Evolutionary conservation across 768 basidiomycete species (phyloP).

Genomic region (Zangia roseola): DNA sequence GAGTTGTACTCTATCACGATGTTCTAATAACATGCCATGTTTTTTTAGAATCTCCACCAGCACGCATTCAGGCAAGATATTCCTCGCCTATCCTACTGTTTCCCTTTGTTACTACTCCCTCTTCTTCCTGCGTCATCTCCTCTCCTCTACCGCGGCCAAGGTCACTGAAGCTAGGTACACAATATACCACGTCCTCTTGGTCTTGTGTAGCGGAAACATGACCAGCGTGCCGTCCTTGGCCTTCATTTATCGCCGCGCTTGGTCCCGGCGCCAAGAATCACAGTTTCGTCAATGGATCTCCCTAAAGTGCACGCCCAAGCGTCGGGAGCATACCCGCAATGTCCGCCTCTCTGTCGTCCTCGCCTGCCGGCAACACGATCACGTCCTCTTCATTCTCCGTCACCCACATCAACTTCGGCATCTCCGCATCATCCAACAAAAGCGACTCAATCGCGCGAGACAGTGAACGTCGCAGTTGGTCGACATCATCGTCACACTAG

Average conservation of each 20-base stretch:
- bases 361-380: slow-evolving; percentile 41
- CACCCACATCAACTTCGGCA: slow-evolving; percentile 65
- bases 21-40: slow-evolving; percentile 34
- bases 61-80: slow-evolving; percentile 39
- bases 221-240: slow-evolving; percentile 57
- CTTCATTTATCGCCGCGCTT: slow-evolving; percentile 53
- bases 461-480: slow-evolving; percentile 48
- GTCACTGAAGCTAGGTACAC: slow-evolving; percentile 58
- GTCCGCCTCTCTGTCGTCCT: slow-evolving; percentile 22
- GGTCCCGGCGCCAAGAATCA: slow-evolving; percentile 54
- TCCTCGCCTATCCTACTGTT: slow-evolving; percentile 40
- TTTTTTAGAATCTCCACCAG: slow-evolving; percentile 46
- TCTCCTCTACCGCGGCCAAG: too few relatives aligned
- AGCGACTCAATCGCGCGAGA: slow-evolving; percentile 72
- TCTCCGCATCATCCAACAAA: slow-evolving; percentile 76
- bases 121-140: slow-evolving; percentile 27
- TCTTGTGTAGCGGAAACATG: slow-evolving; percentile 63
- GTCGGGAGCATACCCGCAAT: slow-evolving; percentile 38
- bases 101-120: slow-evolving; percentile 23
- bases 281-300: slow-evolving; percentile 71
- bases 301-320: slow-evolving; percentile 63
- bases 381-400: slow-evolving; percentile 60
- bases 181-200: slow-evolving; percentile 77
- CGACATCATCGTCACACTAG: slow-evolving; percentile 31
- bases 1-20: not conserved